Conservation (phyloP, 495 filamentous ascomycete genomes). For the Immersiella caudata region DNA sequence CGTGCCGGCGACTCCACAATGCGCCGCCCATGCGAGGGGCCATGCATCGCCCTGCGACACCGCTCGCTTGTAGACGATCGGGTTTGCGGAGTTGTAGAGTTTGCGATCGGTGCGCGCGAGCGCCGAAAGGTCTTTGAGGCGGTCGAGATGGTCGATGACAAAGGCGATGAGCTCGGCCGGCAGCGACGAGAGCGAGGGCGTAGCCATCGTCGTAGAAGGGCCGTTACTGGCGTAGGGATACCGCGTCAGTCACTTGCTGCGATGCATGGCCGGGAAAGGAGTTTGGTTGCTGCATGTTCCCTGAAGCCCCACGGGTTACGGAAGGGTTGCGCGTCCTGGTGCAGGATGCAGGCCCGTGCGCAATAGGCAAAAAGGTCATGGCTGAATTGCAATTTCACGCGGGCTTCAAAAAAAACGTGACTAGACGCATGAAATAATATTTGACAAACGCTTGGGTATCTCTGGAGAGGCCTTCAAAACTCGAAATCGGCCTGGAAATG, state of each 20-base stretch:
- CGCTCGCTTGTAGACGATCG: conserved; percentile 32
- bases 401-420: not conserved
- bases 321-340: not conserved
- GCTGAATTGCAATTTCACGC: not conserved
- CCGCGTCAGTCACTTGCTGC: not conserved
- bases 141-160: conserved; percentile 32
- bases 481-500: not conserved
- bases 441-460: not conserved
- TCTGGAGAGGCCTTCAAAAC: not conserved
- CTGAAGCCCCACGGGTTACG: not conserved
- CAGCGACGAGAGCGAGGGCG: conserved; percentile 15
- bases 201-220: not conserved
- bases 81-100: conserved; percentile 29
- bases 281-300: not conserved
- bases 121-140: conserved; percentile 30
- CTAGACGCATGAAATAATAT: not conserved
- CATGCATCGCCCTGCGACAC: conserved; percentile 23
- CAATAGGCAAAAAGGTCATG: not conserved
- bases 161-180: conserved; percentile 36
- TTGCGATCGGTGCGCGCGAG: conserved; percentile 28
- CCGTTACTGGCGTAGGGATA: too few relatives aligned
- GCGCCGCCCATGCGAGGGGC: conserved; percentile 36
- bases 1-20: conserved; percentile 28
- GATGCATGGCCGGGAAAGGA: not conserved
- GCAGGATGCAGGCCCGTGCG: not conserved